Conservation (phyloP, 176 grass and related monocot species). For the Melocanna baccifera region DNA sequence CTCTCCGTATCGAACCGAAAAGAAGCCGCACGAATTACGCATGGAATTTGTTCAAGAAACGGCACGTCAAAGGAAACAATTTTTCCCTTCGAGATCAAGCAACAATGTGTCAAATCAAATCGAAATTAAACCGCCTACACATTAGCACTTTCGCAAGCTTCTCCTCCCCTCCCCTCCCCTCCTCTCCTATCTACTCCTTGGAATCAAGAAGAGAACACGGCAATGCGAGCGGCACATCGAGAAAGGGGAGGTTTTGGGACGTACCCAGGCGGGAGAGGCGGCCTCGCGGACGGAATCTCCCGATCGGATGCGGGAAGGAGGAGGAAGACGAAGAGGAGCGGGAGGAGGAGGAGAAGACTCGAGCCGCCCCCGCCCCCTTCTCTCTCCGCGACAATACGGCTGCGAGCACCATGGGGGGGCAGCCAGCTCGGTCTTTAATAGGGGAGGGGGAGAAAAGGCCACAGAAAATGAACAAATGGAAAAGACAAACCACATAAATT, state of each 20-base stretch:
- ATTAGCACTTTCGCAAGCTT: not conserved
- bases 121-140: not conserved
- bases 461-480: conserved; percentile 26
- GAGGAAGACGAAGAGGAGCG: not conserved
- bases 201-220: not conserved
- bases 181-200: not conserved
- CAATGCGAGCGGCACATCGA: conserved; percentile 6
- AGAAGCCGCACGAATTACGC: not conserved
- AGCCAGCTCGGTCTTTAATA: conserved; percentile 41
- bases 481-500: not conserved
- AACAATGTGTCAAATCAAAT: not conserved
- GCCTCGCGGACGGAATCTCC: not conserved
- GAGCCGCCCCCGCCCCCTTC: not conserved
- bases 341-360: not conserved
- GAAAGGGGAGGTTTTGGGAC: not conserved
- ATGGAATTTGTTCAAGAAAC: not conserved
- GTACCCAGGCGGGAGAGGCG: conserved; percentile 1
- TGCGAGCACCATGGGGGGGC: conserved; percentile 35
- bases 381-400: conserved; percentile 27
- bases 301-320: not conserved
- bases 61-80: not conserved
- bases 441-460: not conserved
- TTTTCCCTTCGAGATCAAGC: not conserved
- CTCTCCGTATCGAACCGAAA: conserved; percentile 5
- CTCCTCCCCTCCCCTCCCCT: not conserved